Conservation (phyloP, 495 filamentous ascomycete species). For the Ramalina intermedia region DNA sequence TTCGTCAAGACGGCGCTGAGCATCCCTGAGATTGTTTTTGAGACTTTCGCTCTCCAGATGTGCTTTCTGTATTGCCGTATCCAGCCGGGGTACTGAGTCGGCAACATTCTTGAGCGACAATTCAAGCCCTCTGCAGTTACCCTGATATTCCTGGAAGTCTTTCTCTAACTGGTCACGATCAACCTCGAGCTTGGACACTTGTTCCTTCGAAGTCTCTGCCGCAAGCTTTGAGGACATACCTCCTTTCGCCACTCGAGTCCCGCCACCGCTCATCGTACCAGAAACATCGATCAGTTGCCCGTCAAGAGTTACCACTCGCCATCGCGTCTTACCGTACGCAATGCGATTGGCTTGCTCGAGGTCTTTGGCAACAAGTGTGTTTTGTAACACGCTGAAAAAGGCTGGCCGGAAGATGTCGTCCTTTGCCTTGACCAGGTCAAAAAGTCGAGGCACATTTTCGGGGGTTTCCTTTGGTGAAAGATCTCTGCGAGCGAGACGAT, state of each 20-base stretch:
- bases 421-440: conserved; percentile 84
- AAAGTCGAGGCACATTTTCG: conserved; percentile 80
- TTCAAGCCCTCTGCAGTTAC: conserved; percentile 66
- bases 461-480: conserved; percentile 70
- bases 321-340: conserved; percentile 80
- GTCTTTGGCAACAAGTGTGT: conserved; percentile 87
- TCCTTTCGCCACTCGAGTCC: conserved; percentile 71
- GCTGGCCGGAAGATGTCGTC: conserved; percentile 77
- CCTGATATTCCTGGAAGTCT: conserved; percentile 64
- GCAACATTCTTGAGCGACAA: conserved; percentile 52
- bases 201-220: conserved; percentile 69
- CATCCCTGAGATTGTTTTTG: conserved; percentile 69
- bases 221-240: conserved; percentile 92
- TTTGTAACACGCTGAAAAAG: conserved; percentile 84
- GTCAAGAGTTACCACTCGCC: conserved; percentile 90
- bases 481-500: conserved; percentile 66
- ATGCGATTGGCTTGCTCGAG: conserved; percentile 89
- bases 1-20: conserved; percentile 70
- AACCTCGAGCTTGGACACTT: conserved; percentile 69
- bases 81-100: conserved; percentile 69
- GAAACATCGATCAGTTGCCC: conserved; percentile 94
- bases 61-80: conserved; percentile 87
- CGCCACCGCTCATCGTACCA: conserved; percentile 96
- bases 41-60: conserved; percentile 78
- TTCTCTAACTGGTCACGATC: conserved; percentile 77